Base-by-base conservation (phyloP, 2,329 filamentous ascomycete species). In the Xylaria sp. region DNA sequence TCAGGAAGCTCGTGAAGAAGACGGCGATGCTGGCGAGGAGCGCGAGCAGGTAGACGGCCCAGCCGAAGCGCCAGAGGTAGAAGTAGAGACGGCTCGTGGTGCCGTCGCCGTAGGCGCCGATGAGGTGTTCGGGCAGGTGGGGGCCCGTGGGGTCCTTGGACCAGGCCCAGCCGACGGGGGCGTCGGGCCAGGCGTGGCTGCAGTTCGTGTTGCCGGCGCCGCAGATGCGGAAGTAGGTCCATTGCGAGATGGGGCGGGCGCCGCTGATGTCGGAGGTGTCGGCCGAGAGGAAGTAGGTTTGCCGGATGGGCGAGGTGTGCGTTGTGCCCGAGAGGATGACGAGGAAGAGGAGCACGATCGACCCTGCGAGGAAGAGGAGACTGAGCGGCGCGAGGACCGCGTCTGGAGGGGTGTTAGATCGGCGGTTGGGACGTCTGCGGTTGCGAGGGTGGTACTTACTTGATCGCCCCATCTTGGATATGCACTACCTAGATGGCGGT, bases 211-310 rank as follows among this genome's bases (percentile, higher is more conserved):
- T 83, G 63, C 76, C 77, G 35, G 78, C 78, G 55, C 86, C 84
- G 76, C 92, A 96, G 63, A 95, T 79, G 73, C 90, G 87, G 80
- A 95, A 94, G 76, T 89, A 96, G 42, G 92, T 95, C 93, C 93
- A 97, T 76, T 93, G 87, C 10, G 91, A 87, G 16, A 82, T 68
- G 54, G 79, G 63, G 55, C 87, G 83, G 10, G 91, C 87, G 52
- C 87, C 86, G 2, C 82, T 78, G 70, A 96, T 92, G 70, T 80
- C 84, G 37, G 77, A 78, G 0, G 92, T 96, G 71, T 89, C 83
- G 68, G 90, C 90, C 71, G 88, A 81, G 37, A 97, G 84, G 79
- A 97, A 96, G 76, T 91, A 97, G 65, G 92, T 91, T 60, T 86
- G 78, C 73, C 89, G 84, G 58, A 95, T 78, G 1, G 83, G 83